Base-by-base conservation (phyloP, 495 filamentous ascomycete species). In the Penicillium turbatum region DNA sequence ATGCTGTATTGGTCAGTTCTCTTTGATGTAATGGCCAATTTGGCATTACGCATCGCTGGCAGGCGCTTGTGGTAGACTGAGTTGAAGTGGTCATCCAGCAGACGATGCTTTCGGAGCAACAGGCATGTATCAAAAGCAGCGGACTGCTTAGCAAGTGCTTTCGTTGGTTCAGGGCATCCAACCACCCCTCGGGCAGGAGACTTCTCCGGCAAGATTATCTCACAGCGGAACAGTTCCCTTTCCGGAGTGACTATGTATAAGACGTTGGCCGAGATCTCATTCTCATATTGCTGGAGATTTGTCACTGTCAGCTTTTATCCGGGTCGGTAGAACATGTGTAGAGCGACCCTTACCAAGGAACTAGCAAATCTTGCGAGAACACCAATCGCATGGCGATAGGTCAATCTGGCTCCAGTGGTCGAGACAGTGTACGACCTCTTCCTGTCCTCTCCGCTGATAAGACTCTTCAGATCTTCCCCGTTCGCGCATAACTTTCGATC, bases 61-160 rank as follows among this genome's bases (percentile, higher is more conserved):
- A 92, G 72, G 36, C 82, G 75, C 58, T 87, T 92, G 21, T 79
- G 83, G 51, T 87, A 88, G 3, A 79, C 82, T 0, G 93, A 88
- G 46, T 84, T 74, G 8, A 97, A 76, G 60, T 90, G 69, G 6
- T 81, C 79, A 68, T 96, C 85, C 0, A 98, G 69, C 53, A 88
- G 81, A 8, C 79, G 77, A 36, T 79, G 75, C 51, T 82, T 80
- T 21, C 86, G 75, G 5, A 98, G 79, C 48, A 82, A 51, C 3
- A 93, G 56, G 59, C 91, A 96, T 38, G 87, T 80, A 62, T 93
- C 86, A 64, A 93, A 97, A 3, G 93, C 93, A 12, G 90, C 93
- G 7, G 91, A 86, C 57, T 88, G 85, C 67, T 95, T 96, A n/a
- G 93, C 93, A 12, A 82, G 71, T 19, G 82, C 72, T 63, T 95